Evolutionary conservation across 352 stramenopile species (phyloP), one percentile per base, ranked within the genome.

Genomic region (Pythium plurisporium): DNA sequence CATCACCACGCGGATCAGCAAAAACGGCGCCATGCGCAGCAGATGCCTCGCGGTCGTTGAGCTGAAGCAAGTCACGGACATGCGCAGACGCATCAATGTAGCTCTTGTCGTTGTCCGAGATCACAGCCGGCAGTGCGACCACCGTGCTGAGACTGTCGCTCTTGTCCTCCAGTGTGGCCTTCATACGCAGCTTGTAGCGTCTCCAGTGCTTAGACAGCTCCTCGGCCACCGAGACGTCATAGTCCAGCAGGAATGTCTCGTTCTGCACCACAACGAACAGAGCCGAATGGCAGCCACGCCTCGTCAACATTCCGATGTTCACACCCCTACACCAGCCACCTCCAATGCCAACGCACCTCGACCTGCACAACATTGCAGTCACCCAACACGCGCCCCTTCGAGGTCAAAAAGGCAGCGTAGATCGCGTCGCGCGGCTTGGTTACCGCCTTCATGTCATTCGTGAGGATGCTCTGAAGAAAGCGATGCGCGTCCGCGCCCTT

Each of bases 131-230:
- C 5, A 95, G 54, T 20, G 81, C 75, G 11, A 71, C 62, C 38
- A 81, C 82, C 30, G 77, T 46, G n/a, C 48, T 46, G 8, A 87
- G 65, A 5, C 61, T 61, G 26, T 89, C 73, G 29, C 66, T 86
- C 60, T 74, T 80, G 61, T 90, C 80, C 52, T 91, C 74, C 27
- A 94, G 72, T 46, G 65, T 78, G 22, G 88, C 48, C 50, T 93
- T 94, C 76, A 92, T 89, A 25, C 86, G 83, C 63, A 95, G 48
- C 49, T 94, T 95, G 74, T 95, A 95, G 46, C 84, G 76, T 67
- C 90, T 92, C 79, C 82, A 91, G 69, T 94, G 83, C 65, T 95
- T 94, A 47, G 70, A 62, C 26, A 92, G 52, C 5, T 87, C 49
- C 5, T 83, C 74, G 12, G 71, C 61, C 30, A 91, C 67, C 19